Base-by-base conservation (phyloP, 2,329 filamentous ascomycete species). In the Colletotrichum echinochloae region DNA sequence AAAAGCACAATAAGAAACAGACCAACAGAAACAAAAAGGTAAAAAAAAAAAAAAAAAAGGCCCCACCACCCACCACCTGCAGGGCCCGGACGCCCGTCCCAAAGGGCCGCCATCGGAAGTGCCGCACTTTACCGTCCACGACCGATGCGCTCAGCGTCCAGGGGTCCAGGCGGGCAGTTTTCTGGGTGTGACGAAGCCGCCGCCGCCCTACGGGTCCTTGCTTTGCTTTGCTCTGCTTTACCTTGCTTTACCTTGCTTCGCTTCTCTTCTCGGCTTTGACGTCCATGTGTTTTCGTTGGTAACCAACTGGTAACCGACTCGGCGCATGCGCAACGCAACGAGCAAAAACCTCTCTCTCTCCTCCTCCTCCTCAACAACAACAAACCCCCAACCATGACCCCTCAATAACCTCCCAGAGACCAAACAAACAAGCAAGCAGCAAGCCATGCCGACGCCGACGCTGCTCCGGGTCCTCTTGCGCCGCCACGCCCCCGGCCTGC, bases 401-500 rank as follows among this genome's bases (percentile, higher is more conserved):
- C 46, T 52, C 35, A 4, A 65, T 61, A 65, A 62, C 46, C 23
- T 11, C 37, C 14, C 20, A 33, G 23, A 33, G 5, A 23, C 14
- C 20, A 33, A 30, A 33, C 7, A 23, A 51, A 30, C 44, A 7
- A 63, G 18, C 48, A 59, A 60, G 23, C 46, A 60, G 33, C 48
- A 33, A 37, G 54, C 44, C 59, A 76, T 76, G 78, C 61, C 76
- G 51, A 73, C 73, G 49, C 65, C 73, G n/a, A 71, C 66, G 16
- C 61, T 75, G 6, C 75, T 74, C 62, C 74, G 77, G 57, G 73
- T 72, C 14, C 64, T 76, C 30, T 62, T 79, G 56, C 78, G 78
- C 67, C 78, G 77, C 70, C 75, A 77, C 30, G 60, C 76, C 49
- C 74, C 75, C 14, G 55, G 65, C 18, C 65, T 78, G 51, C 74